Base-by-base conservation (phyloP, 2,329 filamentous ascomycete species). In the Bisporella sp. region DNA sequence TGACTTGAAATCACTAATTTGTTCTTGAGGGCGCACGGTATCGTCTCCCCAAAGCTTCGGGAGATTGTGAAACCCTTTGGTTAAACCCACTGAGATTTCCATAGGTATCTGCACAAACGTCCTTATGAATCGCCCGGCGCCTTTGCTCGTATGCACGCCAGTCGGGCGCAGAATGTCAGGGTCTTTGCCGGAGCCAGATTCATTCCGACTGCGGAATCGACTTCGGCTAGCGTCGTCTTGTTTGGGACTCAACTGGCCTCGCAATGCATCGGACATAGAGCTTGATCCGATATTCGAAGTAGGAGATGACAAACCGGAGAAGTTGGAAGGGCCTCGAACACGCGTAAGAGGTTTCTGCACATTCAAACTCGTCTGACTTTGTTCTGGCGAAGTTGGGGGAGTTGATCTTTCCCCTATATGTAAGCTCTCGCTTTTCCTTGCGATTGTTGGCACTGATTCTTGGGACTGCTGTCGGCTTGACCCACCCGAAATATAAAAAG, bases 41-140 rank as follows among this genome's bases (percentile, higher is more conserved):
- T 87, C 81, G 58, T 95, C 89, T 41, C 89, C 86, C 62, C 95
- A 96, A 1, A 95, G 72, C 57, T 79, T 83, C 0, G 90, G 90
- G 5, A 86, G 83, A 59, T 96, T 95, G 64, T 91, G 85, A 64
- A 96, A 93, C 0, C 90, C 90, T 66, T 85, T 85, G 0, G 89
- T 85, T 31, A 95, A 69, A 1, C 86, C 85, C 44, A 95, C 69
- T 44, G 87, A 87, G 55, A 95, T 84, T 64, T 95, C 88, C 75
- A 93, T 84, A 0, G 89, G 90, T 21, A 21, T 21, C 21, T 21
- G 21, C 3, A 21, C 21, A 21, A 21, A 21, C 21, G 21, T 3
- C 21, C 21, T 21, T 21, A 21, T 3, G 21, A 21, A 21, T 2
- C 21, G 21, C 21, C 21, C 21, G 21, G 21, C 21, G 21, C 21